Conservation (phyloP, 2,329 filamentous ascomycete genomes). For the Venturia aucupariae region DNA sequence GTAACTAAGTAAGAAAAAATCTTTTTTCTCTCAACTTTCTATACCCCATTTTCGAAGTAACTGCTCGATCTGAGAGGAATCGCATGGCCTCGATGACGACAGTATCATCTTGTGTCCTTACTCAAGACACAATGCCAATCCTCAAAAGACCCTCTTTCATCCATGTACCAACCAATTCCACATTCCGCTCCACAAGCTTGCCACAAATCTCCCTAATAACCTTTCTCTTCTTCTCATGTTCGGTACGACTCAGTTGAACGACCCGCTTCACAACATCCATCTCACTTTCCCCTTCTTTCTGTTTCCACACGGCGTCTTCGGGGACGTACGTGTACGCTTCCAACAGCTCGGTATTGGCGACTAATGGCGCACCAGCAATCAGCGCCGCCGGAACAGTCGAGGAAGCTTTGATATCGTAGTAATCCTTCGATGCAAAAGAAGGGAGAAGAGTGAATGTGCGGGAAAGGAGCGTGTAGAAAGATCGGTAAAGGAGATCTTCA, state of each 20-base stretch:
- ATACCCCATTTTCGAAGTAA: no score
- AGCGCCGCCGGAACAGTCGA: conserved; percentile 22
- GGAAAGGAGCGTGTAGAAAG: conserved; percentile 23
- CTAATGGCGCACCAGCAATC: conserved; percentile 22
- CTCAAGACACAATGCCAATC: not conserved
- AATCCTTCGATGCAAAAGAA: conserved; percentile 21
- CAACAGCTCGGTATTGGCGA: conserved; percentile 21
- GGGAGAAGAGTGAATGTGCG: conserved; percentile 22
- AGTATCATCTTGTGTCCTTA: no score
- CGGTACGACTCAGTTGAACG: conserved; percentile 30
- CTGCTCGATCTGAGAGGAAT: no score
- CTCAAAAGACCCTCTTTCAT: conserved; percentile 1
- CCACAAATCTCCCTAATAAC: not conserved
- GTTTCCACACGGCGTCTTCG: conserved; percentile 21
- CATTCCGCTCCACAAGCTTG: conserved; percentile 12
- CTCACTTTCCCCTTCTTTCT: conserved; percentile 20
- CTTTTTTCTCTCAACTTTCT: no score
- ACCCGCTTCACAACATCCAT: conserved; percentile 23
- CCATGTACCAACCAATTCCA: conserved; percentile 11
- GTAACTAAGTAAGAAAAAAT: no score
- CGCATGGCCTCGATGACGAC: no score
- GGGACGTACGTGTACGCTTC: conserved; percentile 22
- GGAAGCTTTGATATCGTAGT: conserved; percentile 23
- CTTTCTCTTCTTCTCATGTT: conserved; percentile 31
- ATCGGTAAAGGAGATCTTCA: conserved; percentile 21